Base-by-base conservation (phyloP, 2,329 filamentous ascomycete species). In the Tolypocladium paradoxum region DNA sequence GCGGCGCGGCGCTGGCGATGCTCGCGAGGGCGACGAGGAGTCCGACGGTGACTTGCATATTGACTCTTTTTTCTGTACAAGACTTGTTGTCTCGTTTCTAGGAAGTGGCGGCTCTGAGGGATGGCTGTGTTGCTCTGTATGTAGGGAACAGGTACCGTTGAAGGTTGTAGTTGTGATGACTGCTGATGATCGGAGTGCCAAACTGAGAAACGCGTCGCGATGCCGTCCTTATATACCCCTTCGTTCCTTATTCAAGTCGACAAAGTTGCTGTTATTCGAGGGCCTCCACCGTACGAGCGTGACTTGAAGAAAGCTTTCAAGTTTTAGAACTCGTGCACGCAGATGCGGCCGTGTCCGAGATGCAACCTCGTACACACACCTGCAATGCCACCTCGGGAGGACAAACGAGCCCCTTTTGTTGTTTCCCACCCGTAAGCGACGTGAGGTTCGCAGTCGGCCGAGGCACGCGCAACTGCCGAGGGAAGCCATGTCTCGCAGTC, bases 261-360 rank as follows among this genome's bases (percentile, higher is more conserved):
- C n/a, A 33, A 34, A 34, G 33, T 16, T 14, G 33, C 33, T 2
- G 33, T 14, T 34, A 16, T 34, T 16, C 33, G 16, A 14, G 33
- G 12, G 6, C 12, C 12, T 6, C 31, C 18, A 31, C 31, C 27
- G 18, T 46, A 12, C 43, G 43, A 46, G 29, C 8, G 8, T n/a
- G 27, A 6, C 7, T 18, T 31, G 27, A 6, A 9, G 35, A 31
- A 46, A 3, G 2, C 6, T n/a, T 11, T 31, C 27, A 20, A n/a
- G 24, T 18, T 34, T n/a, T 18, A 24, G 27, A 50, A 34, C 18
- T 4, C 16, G 29, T 55, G 54, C 33, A 55, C 48, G 20, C 57
- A 38, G 57, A 61, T 62, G 12, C 48, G 24, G 24, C 27, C 7
- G 29, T 31, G 49, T 38, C 35, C 47, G 38, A 47, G 27, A 29